Base-by-base conservation (phyloP, 2,329 filamentous ascomycete species). In the Clarireedia monteithiana region DNA sequence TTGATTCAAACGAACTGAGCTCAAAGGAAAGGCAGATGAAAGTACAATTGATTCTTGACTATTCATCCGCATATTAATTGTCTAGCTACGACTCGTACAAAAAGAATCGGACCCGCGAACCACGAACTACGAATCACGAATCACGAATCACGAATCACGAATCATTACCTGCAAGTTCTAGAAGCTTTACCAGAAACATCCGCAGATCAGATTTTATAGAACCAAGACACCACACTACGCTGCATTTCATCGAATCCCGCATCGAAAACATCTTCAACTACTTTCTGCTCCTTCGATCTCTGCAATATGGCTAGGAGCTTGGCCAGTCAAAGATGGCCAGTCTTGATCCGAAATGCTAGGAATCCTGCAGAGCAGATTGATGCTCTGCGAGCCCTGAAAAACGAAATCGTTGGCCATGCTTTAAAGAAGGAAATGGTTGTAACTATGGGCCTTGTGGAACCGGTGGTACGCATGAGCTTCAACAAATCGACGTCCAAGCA, bases 401-500 rank as follows among this genome's bases (percentile, higher is more conserved):
- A 96, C 71, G 88, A 94, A 60, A 80, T 95, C 48, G 84, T 96
- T 58, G 94, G 94, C 24, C 90, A 97, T 71, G 80, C 87, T 36
- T 85, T 92, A 70, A 85, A 86, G 70, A 99, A 99, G 72, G 86
- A 92, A 71, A 73, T 82, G 56, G 91, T 86, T 76, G 78, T 96
- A 42, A 77, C 76, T 57, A 74, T 82, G 54, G 91, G 91, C 17
- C 76, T 89, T 27, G 72, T 94, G 48, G 78, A 82, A 53, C 78
- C 80, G 36, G 74, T 88, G 49, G 75, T 82, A 27, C 74, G 76
- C 38, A 70, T 82, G 51, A 70, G 86, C 40, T 70, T 71, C 55
- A 66, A 64, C 50, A 66, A 68, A 67, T 15, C 67, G 69, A 46
- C 66, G 71, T 57, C 24, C 64, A 72, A 74, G 70, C 68, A 75